Conservation (phyloP, 306 rosid species). For the Castanea crenata region DNA sequence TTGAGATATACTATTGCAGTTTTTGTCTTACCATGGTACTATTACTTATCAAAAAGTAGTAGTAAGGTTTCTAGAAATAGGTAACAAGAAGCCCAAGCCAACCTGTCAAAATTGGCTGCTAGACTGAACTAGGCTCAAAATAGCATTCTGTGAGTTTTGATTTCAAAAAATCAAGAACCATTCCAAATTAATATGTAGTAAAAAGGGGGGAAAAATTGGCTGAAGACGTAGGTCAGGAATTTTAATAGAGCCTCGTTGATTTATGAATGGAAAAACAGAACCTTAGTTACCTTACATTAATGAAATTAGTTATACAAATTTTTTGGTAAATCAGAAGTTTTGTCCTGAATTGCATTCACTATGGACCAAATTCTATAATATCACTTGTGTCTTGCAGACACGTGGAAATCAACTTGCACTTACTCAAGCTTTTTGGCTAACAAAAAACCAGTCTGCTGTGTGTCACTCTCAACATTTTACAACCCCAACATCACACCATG, state of each 20-base stretch:
- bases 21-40: too few species aligned
- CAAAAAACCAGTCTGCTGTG: slow-evolving; percentile 60
- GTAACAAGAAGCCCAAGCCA: background rate
- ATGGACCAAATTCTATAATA: slow-evolving; percentile 9
- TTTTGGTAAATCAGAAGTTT: background rate
- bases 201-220: too few species aligned
- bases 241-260: background rate
- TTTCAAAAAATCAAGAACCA: too few species aligned
- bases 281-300: background rate
- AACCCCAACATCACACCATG: slow-evolving; percentile 60
- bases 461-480: slow-evolving; percentile 82
- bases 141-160: too few species aligned
- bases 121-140: too few species aligned
- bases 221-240: background rate
- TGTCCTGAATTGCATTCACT: background rate
- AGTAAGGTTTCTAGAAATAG: too few species aligned
- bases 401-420: slow-evolving; percentile 74
- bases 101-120: background rate
- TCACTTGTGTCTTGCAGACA: slow-evolving; percentile 48
- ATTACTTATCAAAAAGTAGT: too few species aligned
- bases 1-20: too few species aligned
- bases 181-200: too few species aligned
- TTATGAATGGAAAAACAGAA: background rate
- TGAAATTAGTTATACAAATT: background rate
- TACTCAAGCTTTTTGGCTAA: slow-evolving; percentile 65